Evolutionary conservation across 208 protist species (phyloP), one percentile per base, ranked within the genome.

Genomic region (Crithidia sp.): DNA sequence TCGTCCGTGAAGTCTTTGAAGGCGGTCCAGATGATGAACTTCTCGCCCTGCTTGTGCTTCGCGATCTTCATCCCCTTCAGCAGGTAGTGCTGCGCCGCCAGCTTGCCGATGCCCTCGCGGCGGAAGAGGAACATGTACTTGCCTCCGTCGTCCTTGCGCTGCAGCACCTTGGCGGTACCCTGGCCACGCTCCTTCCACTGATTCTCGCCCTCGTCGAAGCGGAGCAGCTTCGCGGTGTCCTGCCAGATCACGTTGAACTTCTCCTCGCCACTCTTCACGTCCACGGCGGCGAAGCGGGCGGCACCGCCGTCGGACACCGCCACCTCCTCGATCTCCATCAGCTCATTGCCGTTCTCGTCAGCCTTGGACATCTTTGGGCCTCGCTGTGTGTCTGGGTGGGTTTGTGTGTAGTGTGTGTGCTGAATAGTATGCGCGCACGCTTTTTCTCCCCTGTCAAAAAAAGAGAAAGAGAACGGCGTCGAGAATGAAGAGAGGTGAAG

Each of bases 121-220:
- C 94, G 89, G 66, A 97, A 95, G 56, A 97, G 72, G 74, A 97
- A 96, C 80, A 93, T 90, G 82, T 77, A 92, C 63, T 80, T 69
- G 37, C 78, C 80, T 0, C 41, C 14, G 44, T 90, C 83, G 49
- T 90, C 87, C 80, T 97, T 96, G 55, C 78, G 71, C 56, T 86
- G 74, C 59, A 98, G 65, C 10, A 98, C 83, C 68, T 92, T 93
- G 14, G 88, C 89, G 8, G 71, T 84, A 4, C 95, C 95, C 67
- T 93, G 80, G 0, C 91, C 95, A 53, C 95, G 87, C 83, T 98
- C 95, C 84, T 97, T 98, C 95, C 95, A 98, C 74, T 82, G 67
- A 68, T 98, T 98, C 78, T 97, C 93, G 40, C 91, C 95, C 68
- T 98, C 92, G 56, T 98, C 92, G 67, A 98, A 98, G 62, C 95